Conservation (phyloP, 2,329 filamentous ascomycete genomes). For the Pseudogymnoascus destructans region DNA sequence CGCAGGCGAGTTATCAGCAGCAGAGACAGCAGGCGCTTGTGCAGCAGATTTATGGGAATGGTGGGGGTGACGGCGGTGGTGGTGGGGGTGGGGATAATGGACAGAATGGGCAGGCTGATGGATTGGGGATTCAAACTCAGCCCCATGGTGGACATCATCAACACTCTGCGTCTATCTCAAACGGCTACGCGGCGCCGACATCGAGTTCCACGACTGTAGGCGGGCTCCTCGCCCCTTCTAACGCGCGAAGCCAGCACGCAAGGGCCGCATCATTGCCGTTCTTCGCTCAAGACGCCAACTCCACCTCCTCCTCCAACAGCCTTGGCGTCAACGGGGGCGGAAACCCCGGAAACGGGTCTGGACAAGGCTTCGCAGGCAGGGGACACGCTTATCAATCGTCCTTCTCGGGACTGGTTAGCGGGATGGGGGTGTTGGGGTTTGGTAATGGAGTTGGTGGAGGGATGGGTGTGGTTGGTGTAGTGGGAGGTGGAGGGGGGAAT, state of each 20-base stretch:
- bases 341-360: conserved; percentile 26
- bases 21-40: conserved; percentile 37
- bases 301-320: conserved; percentile 38
- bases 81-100: conserved; percentile 47
- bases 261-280: conserved; percentile 77
- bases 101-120: conserved; percentile 27
- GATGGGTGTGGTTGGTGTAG: not conserved
- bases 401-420: conserved; percentile 29
- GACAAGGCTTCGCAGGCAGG: conserved; percentile 30
- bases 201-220: conserved; percentile 49
- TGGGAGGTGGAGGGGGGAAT: conserved; percentile 39
- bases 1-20: conserved; percentile 33
- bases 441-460: conserved; percentile 10
- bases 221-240: conserved; percentile 62
- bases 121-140: conserved; percentile 60
- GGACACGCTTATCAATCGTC: conserved; percentile 55
- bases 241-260: conserved; percentile 42
- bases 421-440: conserved; percentile 19
- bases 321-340: conserved; percentile 25
- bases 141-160: conserved; percentile 67
- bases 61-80: conserved; percentile 30
- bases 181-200: conserved; percentile 29
- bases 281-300: conserved; percentile 50
- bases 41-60: conserved; percentile 27
- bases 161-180: conserved; percentile 52